These are phyloP conservation scores for Leishmania mexicana DNA, from an alignment of 208 protist genomes.

Conservation along the genomic window DNA sequence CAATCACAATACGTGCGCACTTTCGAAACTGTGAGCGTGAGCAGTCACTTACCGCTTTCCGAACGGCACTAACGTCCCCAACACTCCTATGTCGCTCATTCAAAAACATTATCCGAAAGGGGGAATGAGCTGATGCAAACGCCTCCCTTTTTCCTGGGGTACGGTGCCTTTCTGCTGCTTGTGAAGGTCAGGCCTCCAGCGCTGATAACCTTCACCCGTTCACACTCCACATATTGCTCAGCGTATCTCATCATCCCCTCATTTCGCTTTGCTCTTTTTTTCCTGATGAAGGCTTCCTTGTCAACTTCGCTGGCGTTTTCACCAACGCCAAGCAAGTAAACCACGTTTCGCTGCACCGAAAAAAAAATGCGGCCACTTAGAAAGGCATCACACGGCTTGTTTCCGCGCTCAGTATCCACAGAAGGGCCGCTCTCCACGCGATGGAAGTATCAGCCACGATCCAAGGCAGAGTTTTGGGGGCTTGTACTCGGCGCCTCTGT, in stretches of 20 bases:
- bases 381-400: background rate
- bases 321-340: background rate
- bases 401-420: constrained; percentile 16
- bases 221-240: background rate
- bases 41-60: background rate
- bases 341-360: background rate
- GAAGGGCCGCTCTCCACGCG: background rate
- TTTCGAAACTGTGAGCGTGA: background rate
- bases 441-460: constrained; percentile 52
- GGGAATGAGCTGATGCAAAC: background rate
- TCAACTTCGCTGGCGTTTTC: background rate
- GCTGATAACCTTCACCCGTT: background rate
- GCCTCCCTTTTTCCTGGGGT: background rate
- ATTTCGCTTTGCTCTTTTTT: background rate
- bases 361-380: constrained; percentile 7
- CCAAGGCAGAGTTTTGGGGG: constrained; percentile 64
- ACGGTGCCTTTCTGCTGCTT: background rate
- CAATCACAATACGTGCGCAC: background rate
- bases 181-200: background rate
- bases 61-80: background rate
- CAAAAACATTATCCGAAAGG: background rate
- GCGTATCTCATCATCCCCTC: background rate
- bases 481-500: constrained; percentile 56
- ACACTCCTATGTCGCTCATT: background rate
- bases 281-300: background rate